A percentile compares a stretch with the other conserved stretches of the same genome.
Evolutionary conservation across 169 alveolate genomes (phyloP).

Genomic region (Besnoitia besnoiti): DNA sequence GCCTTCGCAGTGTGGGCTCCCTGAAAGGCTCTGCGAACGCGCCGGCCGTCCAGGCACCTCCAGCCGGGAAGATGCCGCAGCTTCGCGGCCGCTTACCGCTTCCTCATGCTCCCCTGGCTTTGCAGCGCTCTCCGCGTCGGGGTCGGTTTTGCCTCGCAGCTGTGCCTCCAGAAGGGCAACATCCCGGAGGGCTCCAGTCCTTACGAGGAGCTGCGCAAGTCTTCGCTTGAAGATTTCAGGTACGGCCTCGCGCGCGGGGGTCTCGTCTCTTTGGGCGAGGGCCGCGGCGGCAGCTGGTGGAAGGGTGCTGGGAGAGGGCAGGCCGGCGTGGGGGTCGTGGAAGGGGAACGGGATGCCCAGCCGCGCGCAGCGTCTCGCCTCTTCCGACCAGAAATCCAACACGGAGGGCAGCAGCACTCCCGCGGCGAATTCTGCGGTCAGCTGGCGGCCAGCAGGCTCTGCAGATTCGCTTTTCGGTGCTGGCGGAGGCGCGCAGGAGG

Average conservation of each 20-base stretch:
- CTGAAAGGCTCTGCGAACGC: no score
- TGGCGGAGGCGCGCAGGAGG: background rate
- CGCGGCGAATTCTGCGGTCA: background rate
- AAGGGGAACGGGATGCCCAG: slow-evolving; percentile 42
- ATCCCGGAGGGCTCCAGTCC: background rate
- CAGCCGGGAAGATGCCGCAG: no score
- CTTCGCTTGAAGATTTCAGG: slow-evolving; percentile 29
- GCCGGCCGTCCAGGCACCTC: no score
- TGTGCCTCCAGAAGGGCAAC: background rate
- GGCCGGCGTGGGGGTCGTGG: background rate
- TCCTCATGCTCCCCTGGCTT: no score
- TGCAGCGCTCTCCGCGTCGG: no score
- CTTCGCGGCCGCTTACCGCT: no score
- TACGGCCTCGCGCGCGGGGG: slow-evolving; percentile 15
- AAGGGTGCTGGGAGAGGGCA: slow-evolving; percentile 14
- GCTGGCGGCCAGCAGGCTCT: background rate
- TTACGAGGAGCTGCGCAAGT: background rate
- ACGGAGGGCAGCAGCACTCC: slow-evolving; percentile 17
- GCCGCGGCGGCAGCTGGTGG: slow-evolving; percentile 31
- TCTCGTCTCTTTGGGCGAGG: slow-evolving; percentile 12
- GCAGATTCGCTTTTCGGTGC: background rate
- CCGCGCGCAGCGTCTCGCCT: slow-evolving; percentile 52
- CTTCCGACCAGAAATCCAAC: slow-evolving; percentile 63
- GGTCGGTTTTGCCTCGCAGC: background rate
- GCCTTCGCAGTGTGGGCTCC: no score